Conservation (phyloP, 2,329 filamentous ascomycete species). For the Coniochaeta sp. region DNA sequence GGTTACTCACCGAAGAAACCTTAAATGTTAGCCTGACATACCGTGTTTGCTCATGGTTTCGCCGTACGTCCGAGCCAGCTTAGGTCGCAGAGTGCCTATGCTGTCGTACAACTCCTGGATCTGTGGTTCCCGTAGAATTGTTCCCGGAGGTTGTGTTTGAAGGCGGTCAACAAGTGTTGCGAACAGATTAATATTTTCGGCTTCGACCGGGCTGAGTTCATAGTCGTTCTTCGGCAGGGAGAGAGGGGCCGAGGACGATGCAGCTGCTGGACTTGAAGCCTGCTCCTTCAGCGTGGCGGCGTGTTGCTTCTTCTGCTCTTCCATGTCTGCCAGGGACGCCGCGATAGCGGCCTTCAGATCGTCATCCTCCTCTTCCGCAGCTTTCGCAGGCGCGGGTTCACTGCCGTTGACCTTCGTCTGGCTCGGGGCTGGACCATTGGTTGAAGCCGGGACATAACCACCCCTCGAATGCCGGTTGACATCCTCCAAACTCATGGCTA, state of each 20-base stretch:
- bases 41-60: constrained; percentile 99
- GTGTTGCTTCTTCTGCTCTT: constrained; percentile 92
- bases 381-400: constrained; percentile 26
- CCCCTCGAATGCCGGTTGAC: constrained; percentile 63
- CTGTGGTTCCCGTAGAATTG: constrained; percentile 92
- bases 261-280: constrained; percentile 45
- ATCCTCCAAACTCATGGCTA: constrained; percentile 97
- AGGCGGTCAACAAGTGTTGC: constrained; percentile 88
- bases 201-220: constrained; percentile 86
- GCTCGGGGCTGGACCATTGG: constrained; percentile 23
- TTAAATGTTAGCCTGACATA: constrained; percentile 32
- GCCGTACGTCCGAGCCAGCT: constrained; percentile 89
- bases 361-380: constrained; percentile 78
- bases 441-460: constrained; percentile 60
- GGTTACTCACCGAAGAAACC: neutral
- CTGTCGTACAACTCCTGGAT: constrained; percentile 98
- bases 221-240: constrained; percentile 81
- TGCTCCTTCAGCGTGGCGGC: constrained; percentile 78
- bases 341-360: constrained; percentile 93
- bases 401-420: constrained; percentile 29
- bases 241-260: constrained; percentile 43
- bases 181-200: constrained; percentile 96
- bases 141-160: constrained; percentile 91
- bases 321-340: constrained; percentile 92
- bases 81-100: constrained; percentile 87